Percentiles rank a stretch among this genome's conserved stretches.
These are phyloP conservation scores for Proliferodiscus dingleyae DNA, from an alignment of 2,329 filamentous ascomycete species.

Conservation along the genomic window DNA sequence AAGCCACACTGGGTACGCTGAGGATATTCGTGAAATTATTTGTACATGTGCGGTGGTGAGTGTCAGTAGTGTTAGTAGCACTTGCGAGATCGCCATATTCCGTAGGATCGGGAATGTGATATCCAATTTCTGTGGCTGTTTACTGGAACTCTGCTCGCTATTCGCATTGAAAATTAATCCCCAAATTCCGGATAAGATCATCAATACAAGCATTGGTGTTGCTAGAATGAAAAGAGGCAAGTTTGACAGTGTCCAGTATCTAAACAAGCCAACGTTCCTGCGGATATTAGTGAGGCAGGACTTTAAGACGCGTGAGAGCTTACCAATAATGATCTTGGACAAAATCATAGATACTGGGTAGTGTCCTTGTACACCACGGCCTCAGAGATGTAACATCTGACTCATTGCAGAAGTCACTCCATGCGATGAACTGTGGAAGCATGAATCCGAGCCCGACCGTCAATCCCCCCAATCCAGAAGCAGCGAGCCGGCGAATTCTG, in stretches of 20 bases:
- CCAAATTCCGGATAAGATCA: slow-evolving; percentile 56
- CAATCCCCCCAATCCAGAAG: slow-evolving; percentile 62
- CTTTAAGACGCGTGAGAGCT: slow-evolving; percentile 27
- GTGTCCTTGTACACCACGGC: slow-evolving; percentile 67
- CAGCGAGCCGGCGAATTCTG: slow-evolving; percentile 47
- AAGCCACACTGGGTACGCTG: slow-evolving; percentile 87
- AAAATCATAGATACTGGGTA: slow-evolving; percentile 87
- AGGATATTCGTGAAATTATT: slow-evolving; percentile 84
- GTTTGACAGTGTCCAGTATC: slow-evolving; percentile 86
- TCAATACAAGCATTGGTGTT: slow-evolving; percentile 65
- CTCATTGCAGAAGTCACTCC: slow-evolving; percentile 59
- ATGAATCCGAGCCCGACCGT: slow-evolving; percentile 63
- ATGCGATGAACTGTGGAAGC: slow-evolving; percentile 72
- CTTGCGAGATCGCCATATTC: slow-evolving; percentile 65
- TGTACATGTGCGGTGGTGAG: slow-evolving; percentile 86
- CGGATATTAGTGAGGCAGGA: slow-evolving; percentile 2
- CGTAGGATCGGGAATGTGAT: slow-evolving; percentile 17
- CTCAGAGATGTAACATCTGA: slow-evolving; percentile 35
- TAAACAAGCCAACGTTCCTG: slow-evolving; percentile 83
- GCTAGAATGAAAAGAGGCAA: slow-evolving; percentile 84
- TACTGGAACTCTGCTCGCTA: slow-evolving; percentile 22
- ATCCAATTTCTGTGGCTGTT: slow-evolving; percentile 12
- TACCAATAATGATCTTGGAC: slow-evolving; percentile 91
- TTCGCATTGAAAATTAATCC: slow-evolving; percentile 6
- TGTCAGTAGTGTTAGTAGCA: slow-evolving; percentile 65